Evolutionary conservation across 768 basidiomycete species (phyloP).

Genomic region (Lactifluus hygrophoroides): DNA sequence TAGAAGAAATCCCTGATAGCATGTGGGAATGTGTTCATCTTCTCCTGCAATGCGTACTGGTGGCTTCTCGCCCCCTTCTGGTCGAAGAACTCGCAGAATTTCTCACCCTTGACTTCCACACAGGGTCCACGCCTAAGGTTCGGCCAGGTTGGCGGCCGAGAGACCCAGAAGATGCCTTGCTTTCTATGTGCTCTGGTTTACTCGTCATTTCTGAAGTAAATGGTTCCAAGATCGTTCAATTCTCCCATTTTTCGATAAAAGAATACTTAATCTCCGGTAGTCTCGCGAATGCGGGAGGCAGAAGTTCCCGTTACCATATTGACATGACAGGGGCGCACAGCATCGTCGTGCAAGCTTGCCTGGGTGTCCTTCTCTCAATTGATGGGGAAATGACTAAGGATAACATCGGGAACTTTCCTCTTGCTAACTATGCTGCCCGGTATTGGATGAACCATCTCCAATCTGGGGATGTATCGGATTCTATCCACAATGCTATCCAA

Average conservation of each 20-base stretch:
- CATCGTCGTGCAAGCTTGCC: background rate
- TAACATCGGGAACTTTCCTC: background rate
- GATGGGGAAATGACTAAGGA: background rate
- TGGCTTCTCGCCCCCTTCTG: too few species aligned
- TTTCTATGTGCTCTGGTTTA: background rate
- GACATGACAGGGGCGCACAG: background rate
- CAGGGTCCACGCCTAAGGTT: background rate
- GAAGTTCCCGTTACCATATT: background rate
- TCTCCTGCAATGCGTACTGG: too few species aligned
- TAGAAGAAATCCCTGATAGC: too few species aligned
- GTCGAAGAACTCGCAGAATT: too few species aligned
- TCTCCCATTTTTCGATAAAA: background rate
- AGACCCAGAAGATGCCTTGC: background rate
- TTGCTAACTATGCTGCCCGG: background rate
- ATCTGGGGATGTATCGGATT: background rate
- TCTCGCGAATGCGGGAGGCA: background rate
- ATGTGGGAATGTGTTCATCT: too few species aligned
- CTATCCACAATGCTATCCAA: background rate
- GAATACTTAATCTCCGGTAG: background rate
- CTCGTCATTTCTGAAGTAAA: background rate
- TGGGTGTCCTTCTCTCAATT: background rate
- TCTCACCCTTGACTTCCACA: too few species aligned
- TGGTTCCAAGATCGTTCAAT: background rate
- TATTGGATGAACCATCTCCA: background rate
- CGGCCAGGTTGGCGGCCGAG: background rate